Evolutionary conservation across 305 asterid genomes (phyloP).

Genomic region (Ajuga reptans): DNA sequence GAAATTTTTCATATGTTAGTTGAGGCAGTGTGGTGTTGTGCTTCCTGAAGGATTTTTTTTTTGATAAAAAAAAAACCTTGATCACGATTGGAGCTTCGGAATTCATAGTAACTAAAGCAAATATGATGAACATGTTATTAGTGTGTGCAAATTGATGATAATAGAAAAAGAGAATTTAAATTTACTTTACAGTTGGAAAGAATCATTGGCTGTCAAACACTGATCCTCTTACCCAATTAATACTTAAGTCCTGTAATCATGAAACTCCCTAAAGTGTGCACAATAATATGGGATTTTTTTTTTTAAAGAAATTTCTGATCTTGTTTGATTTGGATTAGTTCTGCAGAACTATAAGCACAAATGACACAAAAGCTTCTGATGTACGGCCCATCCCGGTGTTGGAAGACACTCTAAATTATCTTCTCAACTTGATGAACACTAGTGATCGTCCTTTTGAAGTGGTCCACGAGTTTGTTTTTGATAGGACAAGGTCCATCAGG

Average conservation of each 20-base stretch:
- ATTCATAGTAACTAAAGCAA: too few relatives aligned
- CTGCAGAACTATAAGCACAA: constrained; percentile 80
- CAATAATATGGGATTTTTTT: neutral
- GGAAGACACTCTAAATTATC: constrained; percentile 66
- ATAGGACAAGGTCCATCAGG: constrained; percentile 86
- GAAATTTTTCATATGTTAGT: neutral
- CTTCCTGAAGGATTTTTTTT: neutral
- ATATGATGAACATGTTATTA: neutral
- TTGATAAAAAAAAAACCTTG: neutral
- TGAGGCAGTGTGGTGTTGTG: neutral
- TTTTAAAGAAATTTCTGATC: neutral
- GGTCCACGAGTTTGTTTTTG: constrained; percentile 86
- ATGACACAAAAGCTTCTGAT: constrained; percentile 49
- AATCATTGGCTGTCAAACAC: neutral
- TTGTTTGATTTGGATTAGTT: constrained; percentile 44
- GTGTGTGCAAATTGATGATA: neutral
- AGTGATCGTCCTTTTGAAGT: constrained; percentile 61
- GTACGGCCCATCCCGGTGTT: constrained; percentile 77
- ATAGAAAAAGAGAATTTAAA: neutral
- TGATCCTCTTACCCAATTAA: neutral
- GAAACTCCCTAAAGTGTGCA: too few relatives aligned
- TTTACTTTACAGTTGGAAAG: neutral
- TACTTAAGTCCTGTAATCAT: neutral
- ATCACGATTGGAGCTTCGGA: neutral
- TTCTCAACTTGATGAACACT: constrained; percentile 52